Evolutionary conservation across 176 grass and related monocot species (phyloP).

Genomic region (Triticum timopheevii): DNA sequence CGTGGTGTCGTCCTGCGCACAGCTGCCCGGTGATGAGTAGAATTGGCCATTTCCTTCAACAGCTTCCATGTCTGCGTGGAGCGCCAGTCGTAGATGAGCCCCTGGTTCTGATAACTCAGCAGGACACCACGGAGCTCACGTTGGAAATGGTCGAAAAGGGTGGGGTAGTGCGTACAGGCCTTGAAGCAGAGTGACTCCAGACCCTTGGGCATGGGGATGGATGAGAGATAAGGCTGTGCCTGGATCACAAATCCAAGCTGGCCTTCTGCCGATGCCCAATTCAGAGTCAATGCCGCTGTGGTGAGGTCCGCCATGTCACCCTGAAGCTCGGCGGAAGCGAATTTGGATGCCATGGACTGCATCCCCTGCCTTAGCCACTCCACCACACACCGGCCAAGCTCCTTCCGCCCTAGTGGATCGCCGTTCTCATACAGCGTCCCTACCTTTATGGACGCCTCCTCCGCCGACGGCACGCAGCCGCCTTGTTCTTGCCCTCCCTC

Average conservation of each 20-base stretch:
- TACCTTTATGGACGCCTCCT: constrained; percentile 76
- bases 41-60: constrained; percentile 73
- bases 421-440: constrained; percentile 71
- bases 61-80: constrained; percentile 67
- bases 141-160: constrained; percentile 93
- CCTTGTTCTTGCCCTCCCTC: constrained; percentile 28
- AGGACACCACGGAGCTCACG: constrained; percentile 75
- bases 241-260: constrained; percentile 75
- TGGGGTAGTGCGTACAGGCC: constrained; percentile 90
- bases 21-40: constrained; percentile 56
- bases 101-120: constrained; percentile 44
- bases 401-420: constrained; percentile 68
- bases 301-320: constrained; percentile 66
- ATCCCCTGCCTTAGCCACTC: constrained; percentile 84
- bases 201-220: constrained; percentile 84
- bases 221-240: constrained; percentile 70
- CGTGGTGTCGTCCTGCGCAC: constrained; percentile 45
- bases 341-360: constrained; percentile 79
- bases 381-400: constrained; percentile 76
- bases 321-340: constrained; percentile 61
- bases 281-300: constrained; percentile 7
- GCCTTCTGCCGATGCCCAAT: constrained; percentile 37
- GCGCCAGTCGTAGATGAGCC: constrained; percentile 50
- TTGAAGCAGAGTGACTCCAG: constrained; percentile 93
- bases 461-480: constrained; percentile 62